A percentile compares a stretch with the other conserved stretches of the same genome.
These are phyloP conservation scores for Cyclocybe cylindracea DNA, from an alignment of 768 basidiomycete genomes.

Conservation along the genomic window DNA sequence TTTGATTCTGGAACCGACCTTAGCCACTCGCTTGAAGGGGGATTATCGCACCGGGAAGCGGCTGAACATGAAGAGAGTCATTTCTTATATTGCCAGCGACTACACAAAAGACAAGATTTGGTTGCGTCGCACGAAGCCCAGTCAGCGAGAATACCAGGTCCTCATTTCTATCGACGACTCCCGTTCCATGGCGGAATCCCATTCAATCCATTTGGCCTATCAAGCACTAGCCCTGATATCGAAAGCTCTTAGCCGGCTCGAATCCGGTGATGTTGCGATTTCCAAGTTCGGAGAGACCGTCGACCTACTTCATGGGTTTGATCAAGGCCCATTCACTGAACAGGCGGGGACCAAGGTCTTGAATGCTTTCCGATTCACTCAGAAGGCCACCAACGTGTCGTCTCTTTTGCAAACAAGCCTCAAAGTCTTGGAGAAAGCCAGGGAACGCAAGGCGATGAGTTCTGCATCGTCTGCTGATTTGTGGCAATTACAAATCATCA, in stretches of 20 bases:
- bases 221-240: constrained; percentile 91
- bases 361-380: constrained; percentile 85
- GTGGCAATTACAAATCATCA: constrained; percentile 98
- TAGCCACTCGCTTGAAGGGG: constrained; percentile 91
- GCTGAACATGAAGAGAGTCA: constrained; percentile 98
- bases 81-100: constrained; percentile 96
- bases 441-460: constrained; percentile 61
- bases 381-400: constrained; percentile 86
- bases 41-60: constrained; percentile 98
- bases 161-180: constrained; percentile 95
- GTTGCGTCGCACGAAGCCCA: constrained; percentile 92
- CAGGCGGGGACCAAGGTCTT: constrained; percentile 80
- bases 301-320: constrained; percentile 87
- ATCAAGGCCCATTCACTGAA: constrained; percentile 78
- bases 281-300: constrained; percentile 88
- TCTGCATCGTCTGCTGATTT: constrained; percentile 76
- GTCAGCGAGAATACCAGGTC: constrained; percentile 93
- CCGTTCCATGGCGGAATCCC: constrained; percentile 92
- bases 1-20: constrained; percentile 92
- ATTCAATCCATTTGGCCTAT: constrained; percentile 90
- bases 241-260: constrained; percentile 87
- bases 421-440: constrained; percentile 69
- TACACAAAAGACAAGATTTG: constrained; percentile 99
- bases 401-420: constrained; percentile 81
- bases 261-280: constrained; percentile 93